phyloP scores from a whole-genome alignment of 768 basidiomycete genomes.

The Lactarius trivialis region DNA sequence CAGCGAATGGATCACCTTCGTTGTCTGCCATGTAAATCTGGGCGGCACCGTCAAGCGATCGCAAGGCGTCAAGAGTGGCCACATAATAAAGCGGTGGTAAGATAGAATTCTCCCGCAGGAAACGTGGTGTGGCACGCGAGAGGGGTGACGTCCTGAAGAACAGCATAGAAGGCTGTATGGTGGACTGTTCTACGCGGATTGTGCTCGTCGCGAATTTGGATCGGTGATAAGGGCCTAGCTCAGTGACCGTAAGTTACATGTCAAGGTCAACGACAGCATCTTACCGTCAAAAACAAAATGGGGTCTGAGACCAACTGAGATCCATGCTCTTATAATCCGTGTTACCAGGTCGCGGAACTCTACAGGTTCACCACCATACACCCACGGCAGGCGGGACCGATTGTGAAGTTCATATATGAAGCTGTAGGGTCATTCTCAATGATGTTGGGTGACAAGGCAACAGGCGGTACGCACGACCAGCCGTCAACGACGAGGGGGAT shows the following conservation, averaged over 20 bases:
- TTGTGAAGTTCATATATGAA: constrained; percentile 69
- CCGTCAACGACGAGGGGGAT: constrained; percentile 69
- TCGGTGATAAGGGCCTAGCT: constrained; percentile 58
- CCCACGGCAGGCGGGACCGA: constrained; percentile 65
- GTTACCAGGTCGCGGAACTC: constrained; percentile 46
- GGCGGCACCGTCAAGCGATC: constrained; percentile 31
- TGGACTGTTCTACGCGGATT: constrained; percentile 49
- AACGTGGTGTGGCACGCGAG: constrained; percentile 59
- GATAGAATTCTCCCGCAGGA: constrained; percentile 66
- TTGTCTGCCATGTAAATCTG: constrained; percentile 70
- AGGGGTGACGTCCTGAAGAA: constrained; percentile 74
- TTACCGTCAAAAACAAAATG: constrained; percentile 82
- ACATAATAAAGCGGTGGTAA: constrained; percentile 61
- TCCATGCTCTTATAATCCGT: constrained; percentile 58
- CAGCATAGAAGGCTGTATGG: constrained; percentile 55
- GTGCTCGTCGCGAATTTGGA: constrained; percentile 66
- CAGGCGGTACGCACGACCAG: constrained; percentile 65
- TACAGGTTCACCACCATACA: constrained; percentile 76
- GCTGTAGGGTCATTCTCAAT: constrained; percentile 32
- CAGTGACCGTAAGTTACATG: neutral
- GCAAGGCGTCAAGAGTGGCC: constrained; percentile 52
- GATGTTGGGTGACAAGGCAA: constrained; percentile 10
- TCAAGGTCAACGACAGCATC: constrained; percentile 21
- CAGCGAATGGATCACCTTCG: constrained; percentile 80
- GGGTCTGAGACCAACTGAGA: constrained; percentile 53